A percentile compares a stretch with the other conserved stretches of the same genome.
These are phyloP conservation scores for Cetradonia linearis DNA, from an alignment of 495 filamentous ascomycete genomes.

Conservation along the genomic window DNA sequence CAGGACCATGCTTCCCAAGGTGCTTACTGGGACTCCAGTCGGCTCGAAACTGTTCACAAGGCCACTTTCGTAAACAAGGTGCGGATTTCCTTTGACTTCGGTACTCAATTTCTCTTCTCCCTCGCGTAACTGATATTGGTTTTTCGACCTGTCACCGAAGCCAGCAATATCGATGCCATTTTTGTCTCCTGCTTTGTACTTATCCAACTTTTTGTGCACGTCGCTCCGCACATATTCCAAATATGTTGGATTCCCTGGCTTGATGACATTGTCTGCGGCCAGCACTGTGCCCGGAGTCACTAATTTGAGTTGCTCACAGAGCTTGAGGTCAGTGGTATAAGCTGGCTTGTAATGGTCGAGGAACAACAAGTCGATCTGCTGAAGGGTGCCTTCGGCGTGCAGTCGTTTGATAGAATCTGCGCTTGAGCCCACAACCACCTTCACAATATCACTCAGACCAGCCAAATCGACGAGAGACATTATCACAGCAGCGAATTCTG, in stretches of 20 bases:
- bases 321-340: slow-evolving; percentile 55
- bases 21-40: slow-evolving; percentile 46
- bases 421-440: slow-evolving; percentile 53
- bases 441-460: slow-evolving; percentile 53
- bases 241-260: slow-evolving; percentile 60
- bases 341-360: slow-evolving; percentile 61
- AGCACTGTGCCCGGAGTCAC: slow-evolving; percentile 47
- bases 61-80: slow-evolving; percentile 56
- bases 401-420: slow-evolving; percentile 45
- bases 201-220: slow-evolving; percentile 38
- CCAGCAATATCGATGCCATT: slow-evolving; percentile 28
- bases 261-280: slow-evolving; percentile 61
- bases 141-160: slow-evolving; percentile 28
- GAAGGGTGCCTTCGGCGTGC: slow-evolving; percentile 36
- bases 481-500: slow-evolving; percentile 55
- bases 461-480: slow-evolving; percentile 52
- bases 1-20: background rate
- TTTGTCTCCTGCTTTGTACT: slow-evolving; percentile 28
- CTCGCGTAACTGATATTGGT: slow-evolving; percentile 33
- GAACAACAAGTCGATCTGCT: slow-evolving; percentile 52
- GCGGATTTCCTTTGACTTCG: slow-evolving; percentile 52
- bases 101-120: slow-evolving; percentile 36
- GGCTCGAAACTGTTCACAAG: slow-evolving; percentile 59
- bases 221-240: slow-evolving; percentile 51
- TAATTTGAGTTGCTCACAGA: slow-evolving; percentile 53